phyloP scores from a whole-genome alignment of 345 rosid species.

The Melaleuca alternifolia region DNA sequence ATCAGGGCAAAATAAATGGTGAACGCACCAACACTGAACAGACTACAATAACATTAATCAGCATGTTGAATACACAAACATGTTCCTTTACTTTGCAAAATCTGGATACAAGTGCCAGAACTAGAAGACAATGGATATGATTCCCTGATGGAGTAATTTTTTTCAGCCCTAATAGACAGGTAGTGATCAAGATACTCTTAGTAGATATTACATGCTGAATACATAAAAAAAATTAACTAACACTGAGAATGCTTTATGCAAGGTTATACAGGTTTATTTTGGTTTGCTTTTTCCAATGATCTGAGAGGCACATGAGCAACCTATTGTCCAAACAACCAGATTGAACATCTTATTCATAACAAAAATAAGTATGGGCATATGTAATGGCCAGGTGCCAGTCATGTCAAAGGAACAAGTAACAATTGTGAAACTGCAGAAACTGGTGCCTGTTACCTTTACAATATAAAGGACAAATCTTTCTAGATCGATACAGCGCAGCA shows the following conservation, averaged over 20 bases:
- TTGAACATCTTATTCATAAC: neutral
- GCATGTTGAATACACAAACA: neutral
- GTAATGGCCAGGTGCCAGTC: neutral
- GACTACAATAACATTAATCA: neutral
- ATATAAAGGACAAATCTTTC: slow-evolving; percentile 83
- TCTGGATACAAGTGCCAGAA: neutral
- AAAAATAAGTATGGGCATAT: neutral
- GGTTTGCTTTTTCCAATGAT: neutral
- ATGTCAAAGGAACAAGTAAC: neutral
- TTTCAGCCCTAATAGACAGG: neutral
- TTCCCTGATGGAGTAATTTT: neutral
- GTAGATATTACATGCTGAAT: neutral
- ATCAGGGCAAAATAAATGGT: neutral
- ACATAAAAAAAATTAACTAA: neutral
- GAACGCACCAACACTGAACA: neutral
- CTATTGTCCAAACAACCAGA: neutral
- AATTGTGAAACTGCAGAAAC: neutral
- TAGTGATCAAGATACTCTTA: neutral
- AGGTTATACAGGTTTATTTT: neutral
- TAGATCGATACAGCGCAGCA: slow-evolving; percentile 91
- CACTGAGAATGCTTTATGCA: neutral
- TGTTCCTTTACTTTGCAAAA: neutral
- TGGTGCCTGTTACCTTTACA: slow-evolving; percentile 43
- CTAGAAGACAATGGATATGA: neutral
- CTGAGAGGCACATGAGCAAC: neutral